Evolutionary conservation across 805 yeast genomes (phyloP).

Genomic region (Candida hungchunana): DNA sequence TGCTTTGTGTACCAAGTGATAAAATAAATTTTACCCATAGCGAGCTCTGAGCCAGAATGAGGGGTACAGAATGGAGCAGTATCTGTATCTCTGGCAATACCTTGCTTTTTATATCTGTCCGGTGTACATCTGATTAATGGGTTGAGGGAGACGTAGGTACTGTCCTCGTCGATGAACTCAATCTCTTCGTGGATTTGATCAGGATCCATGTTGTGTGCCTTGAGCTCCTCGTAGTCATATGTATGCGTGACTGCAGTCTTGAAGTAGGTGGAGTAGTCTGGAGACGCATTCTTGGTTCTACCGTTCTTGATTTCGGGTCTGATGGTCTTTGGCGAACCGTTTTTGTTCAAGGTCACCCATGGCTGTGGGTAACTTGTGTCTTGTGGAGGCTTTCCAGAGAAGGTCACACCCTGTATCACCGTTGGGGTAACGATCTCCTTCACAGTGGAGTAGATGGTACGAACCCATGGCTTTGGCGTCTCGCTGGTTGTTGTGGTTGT

Average conservation of each 20-base stretch:
- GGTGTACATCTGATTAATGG: slow-evolving; percentile 88
- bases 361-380: slow-evolving; percentile 65
- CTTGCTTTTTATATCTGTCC: slow-evolving; percentile 61
- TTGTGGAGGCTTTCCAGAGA: slow-evolving; percentile 40
- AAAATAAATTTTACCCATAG: slow-evolving; percentile 62
- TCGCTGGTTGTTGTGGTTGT: slow-evolving; percentile 32
- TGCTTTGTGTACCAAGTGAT: slow-evolving; percentile 75
- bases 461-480: slow-evolving; percentile 59
- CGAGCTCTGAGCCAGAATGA: slow-evolving; percentile 51
- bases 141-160: slow-evolving; percentile 63
- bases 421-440: slow-evolving; percentile 68
- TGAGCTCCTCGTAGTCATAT: slow-evolving; percentile 55
- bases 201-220: slow-evolving; percentile 70
- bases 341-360: slow-evolving; percentile 75
- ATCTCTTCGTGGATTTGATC: slow-evolving; percentile 57
- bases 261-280: slow-evolving; percentile 74
- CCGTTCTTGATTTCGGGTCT: slow-evolving; percentile 76
- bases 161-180: slow-evolving; percentile 58
- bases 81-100: slow-evolving; percentile 46
- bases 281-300: slow-evolving; percentile 56
- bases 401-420: slow-evolving; percentile 55
- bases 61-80: slow-evolving; percentile 90
- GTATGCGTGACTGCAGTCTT: slow-evolving; percentile 59
- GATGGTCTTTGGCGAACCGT: slow-evolving; percentile 78
- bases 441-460: slow-evolving; percentile 58